A percentile compares a stretch with the other conserved stretches of the same genome.
These are phyloP conservation scores for Geotrichum cucujoidarum DNA, from an alignment of 1,139 yeast species.

Conservation along the genomic window DNA sequence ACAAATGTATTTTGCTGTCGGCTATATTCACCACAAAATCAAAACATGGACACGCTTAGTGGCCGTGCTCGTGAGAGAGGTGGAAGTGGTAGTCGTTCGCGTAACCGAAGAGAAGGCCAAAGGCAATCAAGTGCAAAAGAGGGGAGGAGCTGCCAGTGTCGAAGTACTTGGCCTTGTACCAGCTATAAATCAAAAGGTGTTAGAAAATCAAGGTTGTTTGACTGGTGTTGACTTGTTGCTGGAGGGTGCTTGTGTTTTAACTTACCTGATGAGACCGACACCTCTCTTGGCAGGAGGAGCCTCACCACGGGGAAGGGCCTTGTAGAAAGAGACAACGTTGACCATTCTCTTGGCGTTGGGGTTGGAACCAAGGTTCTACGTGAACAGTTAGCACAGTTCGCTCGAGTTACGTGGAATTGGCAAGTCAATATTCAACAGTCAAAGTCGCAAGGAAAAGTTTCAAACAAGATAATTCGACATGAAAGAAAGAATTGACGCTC, in stretches of 20 bases:
- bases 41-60: constrained; percentile 11
- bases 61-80: constrained; percentile 50
- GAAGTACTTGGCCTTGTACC: constrained; percentile 63
- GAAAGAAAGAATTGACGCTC: background rate
- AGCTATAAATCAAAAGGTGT: constrained; percentile 44
- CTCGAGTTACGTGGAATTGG: background rate
- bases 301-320: constrained; percentile 87
- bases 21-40: too few species aligned
- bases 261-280: constrained; percentile 57
- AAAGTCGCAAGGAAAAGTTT: background rate
- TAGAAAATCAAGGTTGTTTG: background rate
- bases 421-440: background rate
- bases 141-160: constrained; percentile 71
- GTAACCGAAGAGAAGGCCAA: constrained; percentile 75
- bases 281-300: constrained; percentile 70
- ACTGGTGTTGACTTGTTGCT: background rate
- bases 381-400: background rate
- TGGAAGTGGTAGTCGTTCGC: constrained; percentile 92
- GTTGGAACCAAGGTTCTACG: constrained; percentile 82
- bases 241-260: background rate
- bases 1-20: too few species aligned
- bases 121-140: constrained; percentile 69
- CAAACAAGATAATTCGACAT: too few species aligned
- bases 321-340: constrained; percentile 91
- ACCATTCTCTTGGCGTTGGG: constrained; percentile 97